A percentile compares a stretch with the other conserved stretches of the same genome.
Conservation (phyloP, 2,329 filamentous ascomycete genomes). For the Dactylellina sp. region DNA sequence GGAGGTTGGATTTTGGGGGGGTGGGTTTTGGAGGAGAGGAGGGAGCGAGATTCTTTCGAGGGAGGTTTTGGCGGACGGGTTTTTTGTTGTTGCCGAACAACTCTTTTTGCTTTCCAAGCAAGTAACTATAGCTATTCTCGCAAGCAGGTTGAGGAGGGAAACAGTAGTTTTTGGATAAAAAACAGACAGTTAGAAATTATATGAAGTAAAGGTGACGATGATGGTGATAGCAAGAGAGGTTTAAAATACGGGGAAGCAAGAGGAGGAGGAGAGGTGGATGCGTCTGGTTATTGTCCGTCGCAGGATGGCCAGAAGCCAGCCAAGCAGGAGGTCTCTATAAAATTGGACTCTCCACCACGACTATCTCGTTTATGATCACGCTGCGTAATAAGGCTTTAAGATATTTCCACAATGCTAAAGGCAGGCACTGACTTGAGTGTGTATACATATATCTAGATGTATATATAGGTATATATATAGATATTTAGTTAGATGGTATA, state of each 20-base stretch:
- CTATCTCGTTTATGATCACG: too few relatives aligned
- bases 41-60: background rate
- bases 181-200: too few relatives aligned
- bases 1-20: background rate
- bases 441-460: too few relatives aligned
- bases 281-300: background rate
- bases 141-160: too few relatives aligned
- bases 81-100: background rate
- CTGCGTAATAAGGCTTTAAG: too few relatives aligned
- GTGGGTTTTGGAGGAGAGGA: background rate
- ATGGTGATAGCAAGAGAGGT: background rate
- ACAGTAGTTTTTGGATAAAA: too few relatives aligned
- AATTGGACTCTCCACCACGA: too few relatives aligned
- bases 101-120: background rate
- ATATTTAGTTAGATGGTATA: too few relatives aligned
- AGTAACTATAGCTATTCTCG: background rate
- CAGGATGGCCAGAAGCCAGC: background rate
- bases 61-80: too few relatives aligned
- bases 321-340: background rate
- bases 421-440: too few relatives aligned
- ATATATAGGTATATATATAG: too few relatives aligned
- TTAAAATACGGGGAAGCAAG: background rate
- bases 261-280: background rate
- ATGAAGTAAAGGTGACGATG: background rate
- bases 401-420: too few relatives aligned